Evolutionary conservation across 371 early-diverging fungal genomes (phyloP).

Genomic region (Cokeromyces recurvatus): DNA sequence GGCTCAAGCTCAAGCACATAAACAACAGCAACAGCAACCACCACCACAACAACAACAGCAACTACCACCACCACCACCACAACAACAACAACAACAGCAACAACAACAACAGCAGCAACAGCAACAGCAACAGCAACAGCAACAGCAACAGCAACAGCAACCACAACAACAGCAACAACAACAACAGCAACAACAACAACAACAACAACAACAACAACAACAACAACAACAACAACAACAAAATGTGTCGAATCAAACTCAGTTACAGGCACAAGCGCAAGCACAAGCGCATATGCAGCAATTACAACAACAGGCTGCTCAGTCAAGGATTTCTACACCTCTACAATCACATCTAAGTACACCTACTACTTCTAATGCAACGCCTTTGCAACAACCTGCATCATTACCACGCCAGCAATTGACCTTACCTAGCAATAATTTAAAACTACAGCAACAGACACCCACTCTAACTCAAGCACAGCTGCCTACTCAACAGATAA

Average conservation of each 20-base stretch:
- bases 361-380: conserved; percentile 20
- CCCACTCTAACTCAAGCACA: conserved; percentile 25
- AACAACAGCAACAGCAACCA: conserved; percentile 7
- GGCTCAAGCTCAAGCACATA: conserved; percentile 13
- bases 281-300: conserved; percentile 20
- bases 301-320: conserved; percentile 22
- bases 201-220: too few species aligned
- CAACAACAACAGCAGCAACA: too few species aligned
- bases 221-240: too few species aligned
- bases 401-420: conserved; percentile 20
- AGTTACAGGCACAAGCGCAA: conserved; percentile 7
- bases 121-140: too few species aligned
- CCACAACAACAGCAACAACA: too few species aligned
- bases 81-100: conserved; percentile 16
- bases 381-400: conserved; percentile 19
- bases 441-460: conserved; percentile 20
- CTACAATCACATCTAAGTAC: conserved; percentile 33
- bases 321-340: conserved; percentile 39
- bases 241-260: conserved; percentile 19
- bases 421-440: conserved; percentile 13
- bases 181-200: too few species aligned
- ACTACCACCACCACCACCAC: too few species aligned
- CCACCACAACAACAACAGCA: conserved; percentile 16
- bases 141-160: too few species aligned
- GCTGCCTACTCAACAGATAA: conserved; percentile 21